Evolutionary conservation across 225 moss, liverwort and hornwort species (phyloP), one percentile per base, ranked within the genome.

Genomic region (Neckera pumila): DNA sequence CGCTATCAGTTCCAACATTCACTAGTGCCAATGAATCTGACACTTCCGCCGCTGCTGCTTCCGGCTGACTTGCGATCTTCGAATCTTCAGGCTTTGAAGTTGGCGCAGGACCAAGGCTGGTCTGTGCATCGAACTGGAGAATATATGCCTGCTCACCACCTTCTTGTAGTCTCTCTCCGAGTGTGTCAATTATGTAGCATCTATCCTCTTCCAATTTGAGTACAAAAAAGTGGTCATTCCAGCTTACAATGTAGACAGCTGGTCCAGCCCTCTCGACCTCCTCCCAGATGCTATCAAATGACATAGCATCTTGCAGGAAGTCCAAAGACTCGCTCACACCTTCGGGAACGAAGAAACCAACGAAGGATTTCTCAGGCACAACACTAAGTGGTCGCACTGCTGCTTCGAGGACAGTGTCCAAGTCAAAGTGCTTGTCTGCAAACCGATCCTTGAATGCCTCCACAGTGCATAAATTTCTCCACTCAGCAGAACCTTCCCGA

Each of bases 191-290:
- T 79, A 97, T 97, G 66, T 96, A 96, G 90, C 97, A 98, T 47
- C 91, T 92, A 54, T 94, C 84, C 58, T 96, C 95, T 87, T 96
- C 97, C 82, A 98, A 79, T 90, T 96, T 95, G 22, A 98, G 96
- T 17, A 98, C 96, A 86, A 98, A 98, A 81, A 98, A 98, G 83
- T 98, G 98, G 88, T 98, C 98, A 62, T 98, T 98, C 98, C 98
- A 98, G 91, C 98, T 97, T 59, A 97, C 97, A 66, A 98, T 97
- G 61, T 98, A 98, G 49, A 98, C 90, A 42, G 97, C 97, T 79
- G 95, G 93, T 82, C 96, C 97, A 62, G 94, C 93, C 89, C 92
- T 92, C 91, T 96, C 96, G 40, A 98, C 93, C 90, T 93, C 94
- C 85, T 95, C 91, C 98, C 98, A 98, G 61, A 97, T 96, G 63